Evolutionary conservation across 495 filamentous ascomycete genomes (phyloP), one percentile per base, ranked within the genome.

Genomic region (Trichoderma orchidacearum): DNA sequence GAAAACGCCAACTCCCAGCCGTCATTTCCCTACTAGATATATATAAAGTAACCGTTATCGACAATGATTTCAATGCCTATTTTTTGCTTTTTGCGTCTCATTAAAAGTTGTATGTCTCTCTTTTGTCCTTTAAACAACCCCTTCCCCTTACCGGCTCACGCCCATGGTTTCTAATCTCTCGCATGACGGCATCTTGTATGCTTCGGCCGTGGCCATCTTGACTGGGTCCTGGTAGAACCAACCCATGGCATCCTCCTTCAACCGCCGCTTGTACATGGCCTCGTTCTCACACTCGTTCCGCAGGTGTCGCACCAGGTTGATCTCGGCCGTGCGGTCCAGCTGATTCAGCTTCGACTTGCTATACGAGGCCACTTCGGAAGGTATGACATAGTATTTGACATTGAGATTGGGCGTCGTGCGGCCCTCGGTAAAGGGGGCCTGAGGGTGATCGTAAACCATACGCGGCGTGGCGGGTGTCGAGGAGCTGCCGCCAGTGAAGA

Each of bases 341-440:
- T 84, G 78, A 17, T 72, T 68, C 59, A 93, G 78, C 62, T 92
- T 83, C 41, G 78, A 70, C 1, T 74, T 61, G 53, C 73, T 83
- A 67, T 80, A 90, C 23, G 85, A 82, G 21, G 78, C 75, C 15
- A 96, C 77, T 13, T 95, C 91, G 2, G 66, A 59, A 1, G 90
- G 91, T 66, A 92, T 86, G 51, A 97, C 75, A 62, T 75, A 98
- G 73, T 95, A 97, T 50, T 87, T 81, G 52, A 93, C 74, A 51
- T 84, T 81, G 50, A 89, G 72, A 29, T 78, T 75, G 0, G 78
- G 77, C 28, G 86, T 91, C n/a, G 75, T 83, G 27, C 87, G 84
- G 55, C 82, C 79, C 60, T 82, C 65, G 17, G 87, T 94, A 65
- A 88, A 78, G 5, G 89, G 88, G 5, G 83, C 76, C 12, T 74